Conservation (phyloP, 2,329 filamentous ascomycete genomes). For the Colletotrichum liriopes region DNA sequence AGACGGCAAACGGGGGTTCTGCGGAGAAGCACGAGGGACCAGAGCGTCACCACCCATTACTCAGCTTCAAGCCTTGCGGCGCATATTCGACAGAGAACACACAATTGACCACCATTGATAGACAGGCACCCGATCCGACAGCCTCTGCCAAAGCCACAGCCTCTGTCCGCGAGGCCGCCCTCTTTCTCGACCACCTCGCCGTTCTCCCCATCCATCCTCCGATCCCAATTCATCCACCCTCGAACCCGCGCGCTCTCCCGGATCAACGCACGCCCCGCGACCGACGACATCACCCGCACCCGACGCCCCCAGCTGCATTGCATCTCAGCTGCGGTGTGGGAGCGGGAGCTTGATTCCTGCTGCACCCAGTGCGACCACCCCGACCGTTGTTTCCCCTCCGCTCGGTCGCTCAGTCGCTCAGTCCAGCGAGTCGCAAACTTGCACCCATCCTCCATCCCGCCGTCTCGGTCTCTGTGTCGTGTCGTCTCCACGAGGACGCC, state of each 20-base stretch:
- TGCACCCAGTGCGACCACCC: conserved; percentile 18
- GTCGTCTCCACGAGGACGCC: neutral
- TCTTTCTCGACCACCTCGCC: neutral
- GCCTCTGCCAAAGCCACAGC: no score
- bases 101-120: conserved; percentile 16
- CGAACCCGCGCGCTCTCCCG: neutral
- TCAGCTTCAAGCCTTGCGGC: neutral
- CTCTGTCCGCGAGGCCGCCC: neutral
- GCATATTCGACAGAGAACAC: neutral
- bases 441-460: neutral
- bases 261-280: conserved; percentile 35
- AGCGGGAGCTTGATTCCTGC: conserved; percentile 39
- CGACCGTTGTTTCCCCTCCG: conserved; percentile 24
- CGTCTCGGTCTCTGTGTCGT: neutral
- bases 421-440: conserved; percentile 14
- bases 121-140: neutral
- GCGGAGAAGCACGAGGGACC: conserved; percentile 12
- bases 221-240: neutral
- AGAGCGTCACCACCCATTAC: neutral
- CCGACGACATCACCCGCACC: conserved; percentile 22
- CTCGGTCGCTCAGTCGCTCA: conserved; percentile 30
- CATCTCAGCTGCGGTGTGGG: conserved; percentile 25
- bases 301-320: conserved; percentile 11
- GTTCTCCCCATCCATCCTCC: neutral
- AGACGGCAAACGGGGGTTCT: conserved; percentile 4